phyloP scores from a whole-genome alignment of 352 stramenopile genomes.

The Pythium rhizo-oryzae region DNA sequence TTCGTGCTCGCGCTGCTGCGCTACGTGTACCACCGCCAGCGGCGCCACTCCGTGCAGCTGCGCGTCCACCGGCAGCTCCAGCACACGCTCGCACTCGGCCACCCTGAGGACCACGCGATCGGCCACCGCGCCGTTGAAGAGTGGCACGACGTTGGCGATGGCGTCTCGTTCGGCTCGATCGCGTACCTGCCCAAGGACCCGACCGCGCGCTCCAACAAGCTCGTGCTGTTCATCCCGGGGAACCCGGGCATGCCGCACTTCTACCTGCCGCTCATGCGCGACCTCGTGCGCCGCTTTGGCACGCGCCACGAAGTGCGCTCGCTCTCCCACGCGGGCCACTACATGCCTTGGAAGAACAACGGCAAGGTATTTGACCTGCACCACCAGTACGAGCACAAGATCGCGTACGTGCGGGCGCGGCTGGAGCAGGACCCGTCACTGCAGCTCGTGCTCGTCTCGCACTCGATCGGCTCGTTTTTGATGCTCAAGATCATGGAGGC shows the following conservation, averaged over 20 bases:
- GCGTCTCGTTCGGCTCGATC: conserved; percentile 46
- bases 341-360: conserved; percentile 68
- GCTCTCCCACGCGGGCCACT: conserved; percentile 64
- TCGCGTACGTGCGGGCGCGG: conserved; percentile 44
- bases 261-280: conserved; percentile 68
- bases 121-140: conserved; percentile 37
- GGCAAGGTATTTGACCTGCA: conserved; percentile 50
- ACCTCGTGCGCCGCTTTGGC: conserved; percentile 40
- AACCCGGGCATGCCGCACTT: conserved; percentile 71
- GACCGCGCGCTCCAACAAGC: conserved; percentile 33
- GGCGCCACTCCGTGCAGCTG: conserved; percentile 45
- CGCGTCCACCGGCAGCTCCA: conserved; percentile 41
- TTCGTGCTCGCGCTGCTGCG: conserved; percentile 44
- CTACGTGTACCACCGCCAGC: conserved; percentile 49
- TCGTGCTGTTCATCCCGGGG: conserved; percentile 67
- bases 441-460: conserved; percentile 55
- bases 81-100: conserved; percentile 28
- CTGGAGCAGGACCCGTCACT: conserved; percentile 51
- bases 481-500: conserved; percentile 50
- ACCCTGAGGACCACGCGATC: conserved; percentile 21
- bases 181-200: conserved; percentile 41
- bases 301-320: conserved; percentile 55
- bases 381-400: conserved; percentile 63
- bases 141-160: conserved; percentile 53
- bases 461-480: conserved; percentile 70